These are phyloP conservation scores for Aspergillus olivimuriae DNA, from an alignment of 495 filamentous ascomycete species.

Conservation along the genomic window DNA sequence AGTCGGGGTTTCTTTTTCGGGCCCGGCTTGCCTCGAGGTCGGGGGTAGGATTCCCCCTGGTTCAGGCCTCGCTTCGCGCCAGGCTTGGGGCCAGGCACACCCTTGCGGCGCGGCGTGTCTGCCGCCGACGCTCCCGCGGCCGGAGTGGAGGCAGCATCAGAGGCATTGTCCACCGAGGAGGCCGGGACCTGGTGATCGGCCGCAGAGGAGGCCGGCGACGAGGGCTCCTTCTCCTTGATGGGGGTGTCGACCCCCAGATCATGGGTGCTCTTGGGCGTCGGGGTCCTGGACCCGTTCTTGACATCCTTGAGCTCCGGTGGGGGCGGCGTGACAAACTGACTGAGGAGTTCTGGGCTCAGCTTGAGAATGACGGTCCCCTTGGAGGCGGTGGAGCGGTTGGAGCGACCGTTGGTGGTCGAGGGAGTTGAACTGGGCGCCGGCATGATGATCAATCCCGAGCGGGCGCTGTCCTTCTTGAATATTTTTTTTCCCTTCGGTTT, in stretches of 20 bases:
- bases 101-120: slow-evolving; percentile 49
- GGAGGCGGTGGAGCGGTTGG: slow-evolving; percentile 25
- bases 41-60: slow-evolving; percentile 52
- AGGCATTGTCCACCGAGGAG: slow-evolving; percentile 45
- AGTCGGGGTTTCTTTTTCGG: slow-evolving; percentile 92
- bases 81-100: slow-evolving; percentile 49
- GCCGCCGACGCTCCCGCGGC: slow-evolving; percentile 46
- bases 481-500: too few species aligned
- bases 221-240: slow-evolving; percentile 37
- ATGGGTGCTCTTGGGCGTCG: slow-evolving; percentile 18
- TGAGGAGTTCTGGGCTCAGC: slow-evolving; percentile 42
- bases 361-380: slow-evolving; percentile 50
- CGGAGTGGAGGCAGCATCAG: slow-evolving; percentile 49
- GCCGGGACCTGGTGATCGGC: slow-evolving; percentile 47
- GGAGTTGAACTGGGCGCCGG: slow-evolving; percentile 22
- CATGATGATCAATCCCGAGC: slow-evolving; percentile 17
- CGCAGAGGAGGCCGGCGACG: slow-evolving; percentile 41
- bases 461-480: neutral
- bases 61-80: slow-evolving; percentile 54
- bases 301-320: slow-evolving; percentile 18
- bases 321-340: slow-evolving; percentile 34
- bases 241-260: slow-evolving; percentile 32
- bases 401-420: slow-evolving; percentile 29
- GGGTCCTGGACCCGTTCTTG: slow-evolving; percentile 23
- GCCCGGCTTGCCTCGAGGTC: slow-evolving; percentile 77